Percentiles rank a stretch among this genome's conserved stretches.
Conservation (phyloP, 805 yeast genomes). For the Zygoascus flipseniorum region DNA sequence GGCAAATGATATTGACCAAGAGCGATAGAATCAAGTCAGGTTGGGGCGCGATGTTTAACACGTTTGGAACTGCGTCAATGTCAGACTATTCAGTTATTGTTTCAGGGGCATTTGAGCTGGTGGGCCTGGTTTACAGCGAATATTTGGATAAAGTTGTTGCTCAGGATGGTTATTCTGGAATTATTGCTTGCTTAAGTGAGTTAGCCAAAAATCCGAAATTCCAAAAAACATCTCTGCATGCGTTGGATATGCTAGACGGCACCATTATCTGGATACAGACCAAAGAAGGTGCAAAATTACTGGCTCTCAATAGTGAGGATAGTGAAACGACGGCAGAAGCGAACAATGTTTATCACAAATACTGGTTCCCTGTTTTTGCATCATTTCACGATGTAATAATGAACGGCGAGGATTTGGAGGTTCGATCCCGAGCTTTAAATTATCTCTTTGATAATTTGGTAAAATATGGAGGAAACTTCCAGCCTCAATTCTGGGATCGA, state of each 20-base stretch:
- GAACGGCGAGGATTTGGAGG: constrained; percentile 92
- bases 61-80: constrained; percentile 65
- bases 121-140: constrained; percentile 51
- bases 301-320: constrained; percentile 23
- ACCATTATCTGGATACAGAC: constrained; percentile 45
- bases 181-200: constrained; percentile 68
- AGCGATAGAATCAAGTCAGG: constrained; percentile 77
- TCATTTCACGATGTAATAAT: constrained; percentile 84
- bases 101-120: constrained; percentile 52
- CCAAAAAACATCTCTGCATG: constrained; percentile 72
- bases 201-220: constrained; percentile 76
- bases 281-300: neutral
- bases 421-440: constrained; percentile 79
- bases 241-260: constrained; percentile 63
- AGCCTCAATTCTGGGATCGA: constrained; percentile 69
- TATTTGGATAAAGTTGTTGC: constrained; percentile 53
- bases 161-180: constrained; percentile 59
- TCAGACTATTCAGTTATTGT: constrained; percentile 44
- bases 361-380: constrained; percentile 81
- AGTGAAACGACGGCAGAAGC: neutral
- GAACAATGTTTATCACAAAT: constrained; percentile 27
- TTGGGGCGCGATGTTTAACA: constrained; percentile 83
- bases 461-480: constrained; percentile 71
- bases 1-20: constrained; percentile 74
- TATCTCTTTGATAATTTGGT: constrained; percentile 74